Evolutionary conservation across 345 rosid genomes (phyloP).

Genomic region (Euphorbia lathyris): DNA sequence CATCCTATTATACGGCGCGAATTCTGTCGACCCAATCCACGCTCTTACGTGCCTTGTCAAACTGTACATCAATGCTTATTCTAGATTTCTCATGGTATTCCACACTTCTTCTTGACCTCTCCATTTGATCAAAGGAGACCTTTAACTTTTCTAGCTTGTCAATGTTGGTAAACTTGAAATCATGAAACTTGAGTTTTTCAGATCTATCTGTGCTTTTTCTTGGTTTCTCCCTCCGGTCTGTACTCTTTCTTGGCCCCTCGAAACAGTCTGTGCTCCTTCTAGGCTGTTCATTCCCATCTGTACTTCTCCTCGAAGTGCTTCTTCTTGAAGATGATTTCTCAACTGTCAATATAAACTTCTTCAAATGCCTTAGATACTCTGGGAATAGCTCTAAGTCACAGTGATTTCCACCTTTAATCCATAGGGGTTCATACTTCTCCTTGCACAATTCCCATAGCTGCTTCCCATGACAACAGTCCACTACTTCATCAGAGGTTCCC

Average conservation of each 20-base stretch:
- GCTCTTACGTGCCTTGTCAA: conserved; percentile 77
- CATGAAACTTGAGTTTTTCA: conserved; percentile 38
- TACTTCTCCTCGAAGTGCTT: conserved; percentile 60
- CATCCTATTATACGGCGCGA: conserved; percentile 3
- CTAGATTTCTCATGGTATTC: conserved; percentile 76
- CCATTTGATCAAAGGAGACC: conserved; percentile 66
- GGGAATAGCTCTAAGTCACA: conserved; percentile 83
- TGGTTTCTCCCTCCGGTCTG: conserved; percentile 62
- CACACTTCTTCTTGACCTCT: conserved; percentile 88
- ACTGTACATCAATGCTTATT: conserved; percentile 64
- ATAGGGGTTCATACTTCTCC: conserved; percentile 89
- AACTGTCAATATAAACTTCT: conserved; percentile 76
- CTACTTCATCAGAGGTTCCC: conserved; percentile 96
- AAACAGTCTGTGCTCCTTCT: conserved; percentile 58
- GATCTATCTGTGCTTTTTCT: conserved; percentile 60
- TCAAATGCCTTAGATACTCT: conserved; percentile 81
- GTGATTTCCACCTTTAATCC: conserved; percentile 92
- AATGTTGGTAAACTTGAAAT: conserved; percentile 47
- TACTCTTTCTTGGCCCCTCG: conserved; percentile 73
- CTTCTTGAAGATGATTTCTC: conserved; percentile 69
- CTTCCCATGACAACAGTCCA: conserved; percentile 89
- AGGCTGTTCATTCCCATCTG: conserved; percentile 49
- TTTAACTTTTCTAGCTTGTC: conserved; percentile 39
- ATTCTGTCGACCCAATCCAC: conserved; percentile 47
- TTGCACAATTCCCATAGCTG: conserved; percentile 95